Percentiles rank a stretch among this genome's conserved stretches.
phyloP scores from a whole-genome alignment of 1,284 basidiomycete species.

The Prillingera fragicola region DNA sequence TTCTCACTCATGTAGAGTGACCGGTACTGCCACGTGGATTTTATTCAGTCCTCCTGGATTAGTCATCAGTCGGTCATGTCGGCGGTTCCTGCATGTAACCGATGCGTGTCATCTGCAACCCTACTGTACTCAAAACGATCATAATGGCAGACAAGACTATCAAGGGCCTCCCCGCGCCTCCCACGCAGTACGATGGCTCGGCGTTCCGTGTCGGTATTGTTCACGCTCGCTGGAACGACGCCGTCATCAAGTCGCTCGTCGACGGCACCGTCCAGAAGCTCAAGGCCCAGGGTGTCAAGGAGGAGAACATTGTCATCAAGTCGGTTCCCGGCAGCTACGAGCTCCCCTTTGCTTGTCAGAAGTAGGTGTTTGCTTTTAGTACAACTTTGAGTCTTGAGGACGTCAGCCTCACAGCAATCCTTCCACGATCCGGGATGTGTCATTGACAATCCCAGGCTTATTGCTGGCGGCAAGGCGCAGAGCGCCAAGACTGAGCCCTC shows the following conservation, averaged over 20 bases:
- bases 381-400: too few relatives aligned
- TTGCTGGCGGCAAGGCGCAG: conserved; percentile 45
- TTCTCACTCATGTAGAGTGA: too few relatives aligned
- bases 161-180: conserved; percentile 68
- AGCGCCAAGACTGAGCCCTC: conserved; percentile 43
- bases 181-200: conserved; percentile 67
- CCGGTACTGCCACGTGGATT: too few relatives aligned
- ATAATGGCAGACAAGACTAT: conserved; percentile 51
- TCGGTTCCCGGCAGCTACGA: conserved; percentile 91
- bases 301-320: conserved; percentile 83
- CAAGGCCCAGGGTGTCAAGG: conserved; percentile 77
- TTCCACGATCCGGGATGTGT: too few relatives aligned
- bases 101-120: too few relatives aligned
- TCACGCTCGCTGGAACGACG: conserved; percentile 87
- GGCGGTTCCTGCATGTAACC: too few relatives aligned
- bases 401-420: too few relatives aligned
- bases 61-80: too few relatives aligned
- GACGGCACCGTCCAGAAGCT: conserved; percentile 69
- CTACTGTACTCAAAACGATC: too few relatives aligned
- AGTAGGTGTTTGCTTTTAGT: conserved; percentile 44
- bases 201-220: conserved; percentile 78
- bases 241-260: conserved; percentile 76
- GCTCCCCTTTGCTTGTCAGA: conserved; percentile 80
- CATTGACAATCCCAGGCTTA: conserved; percentile 43
- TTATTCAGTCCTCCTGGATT: too few relatives aligned